phyloP scores from a whole-genome alignment of 495 filamentous ascomycete species.

The Alectoria sarmentosa region DNA sequence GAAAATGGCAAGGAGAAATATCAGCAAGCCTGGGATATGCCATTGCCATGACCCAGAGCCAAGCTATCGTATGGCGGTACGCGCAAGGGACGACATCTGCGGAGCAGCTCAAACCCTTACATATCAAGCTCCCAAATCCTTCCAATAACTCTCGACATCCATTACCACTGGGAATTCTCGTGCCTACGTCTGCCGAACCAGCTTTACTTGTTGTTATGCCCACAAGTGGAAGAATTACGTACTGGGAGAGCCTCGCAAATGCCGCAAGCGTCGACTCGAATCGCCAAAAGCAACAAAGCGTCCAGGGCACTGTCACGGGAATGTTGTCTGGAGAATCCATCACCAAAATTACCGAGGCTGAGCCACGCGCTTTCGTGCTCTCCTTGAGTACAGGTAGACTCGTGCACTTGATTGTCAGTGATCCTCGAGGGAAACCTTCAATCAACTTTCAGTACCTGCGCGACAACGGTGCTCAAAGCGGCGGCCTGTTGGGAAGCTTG shows the following conservation, averaged over 20 bases:
- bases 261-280: conserved; percentile 69
- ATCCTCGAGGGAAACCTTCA: conserved; percentile 74
- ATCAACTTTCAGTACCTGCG: conserved; percentile 70
- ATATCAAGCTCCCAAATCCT: conserved; percentile 67
- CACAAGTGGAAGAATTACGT: conserved; percentile 73
- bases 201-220: conserved; percentile 82
- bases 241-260: conserved; percentile 89
- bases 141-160: conserved; percentile 55
- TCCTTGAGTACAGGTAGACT: conserved; percentile 76
- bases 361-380: conserved; percentile 78
- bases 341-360: conserved; percentile 68
- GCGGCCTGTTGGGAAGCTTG: conserved; percentile 70
- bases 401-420: conserved; percentile 75
- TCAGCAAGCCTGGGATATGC: conserved; percentile 63
- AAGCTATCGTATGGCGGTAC: conserved; percentile 89
- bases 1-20: conserved; percentile 46
- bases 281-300: conserved; percentile 65
- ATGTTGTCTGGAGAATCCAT: conserved; percentile 73
- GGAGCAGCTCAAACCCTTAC: conserved; percentile 51
- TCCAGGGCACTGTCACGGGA: conserved; percentile 64
- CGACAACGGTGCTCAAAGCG: conserved; percentile 38
- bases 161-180: conserved; percentile 72
- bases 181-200: conserved; percentile 69
- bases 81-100: conserved; percentile 52
- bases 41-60: conserved; percentile 66